Conservation (phyloP, 2,329 filamentous ascomycete species). For the Beauveria scarabaeidicola region DNA sequence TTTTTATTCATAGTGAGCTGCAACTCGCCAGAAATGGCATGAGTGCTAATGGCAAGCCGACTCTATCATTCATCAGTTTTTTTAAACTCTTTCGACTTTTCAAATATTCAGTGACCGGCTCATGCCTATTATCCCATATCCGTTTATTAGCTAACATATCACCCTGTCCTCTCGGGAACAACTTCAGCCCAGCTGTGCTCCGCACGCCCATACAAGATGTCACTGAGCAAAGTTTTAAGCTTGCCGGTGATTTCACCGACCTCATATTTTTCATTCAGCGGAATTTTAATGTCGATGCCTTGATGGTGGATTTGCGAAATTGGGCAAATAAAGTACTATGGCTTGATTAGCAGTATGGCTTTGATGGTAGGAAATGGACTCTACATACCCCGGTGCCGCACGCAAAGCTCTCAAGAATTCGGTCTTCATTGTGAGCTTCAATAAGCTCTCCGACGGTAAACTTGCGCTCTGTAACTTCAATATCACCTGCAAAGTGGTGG, state of each 20-base stretch:
- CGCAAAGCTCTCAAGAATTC: constrained; percentile 76
- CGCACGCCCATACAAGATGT: constrained; percentile 67
- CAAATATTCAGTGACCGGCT: no score
- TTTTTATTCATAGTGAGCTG: no score
- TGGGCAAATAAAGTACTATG: constrained; percentile 65
- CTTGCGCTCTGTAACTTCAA: constrained; percentile 71
- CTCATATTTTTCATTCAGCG: constrained; percentile 43
- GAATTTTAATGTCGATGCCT: constrained; percentile 53
- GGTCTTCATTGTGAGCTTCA: constrained; percentile 63
- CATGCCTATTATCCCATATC: no score
- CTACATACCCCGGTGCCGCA: constrained; percentile 84
- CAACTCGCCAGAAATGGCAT: no score
- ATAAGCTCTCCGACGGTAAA: constrained; percentile 75
- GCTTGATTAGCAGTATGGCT: no score
- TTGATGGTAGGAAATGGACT: no score
- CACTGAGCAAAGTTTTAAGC: constrained; percentile 59
- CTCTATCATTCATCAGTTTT: no score
- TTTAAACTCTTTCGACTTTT: no score
- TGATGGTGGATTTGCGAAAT: constrained; percentile 61
- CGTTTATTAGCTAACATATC: no score
- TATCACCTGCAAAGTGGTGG: constrained; percentile 47
- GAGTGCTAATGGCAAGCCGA: no score
- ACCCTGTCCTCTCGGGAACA: constrained; percentile 52
- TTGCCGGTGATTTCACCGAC: constrained; percentile 46
- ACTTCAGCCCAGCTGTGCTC: constrained; percentile 63